phyloP scores from a whole-genome alignment of 495 filamentous ascomycete species.

The Penicillium coprophilum region DNA sequence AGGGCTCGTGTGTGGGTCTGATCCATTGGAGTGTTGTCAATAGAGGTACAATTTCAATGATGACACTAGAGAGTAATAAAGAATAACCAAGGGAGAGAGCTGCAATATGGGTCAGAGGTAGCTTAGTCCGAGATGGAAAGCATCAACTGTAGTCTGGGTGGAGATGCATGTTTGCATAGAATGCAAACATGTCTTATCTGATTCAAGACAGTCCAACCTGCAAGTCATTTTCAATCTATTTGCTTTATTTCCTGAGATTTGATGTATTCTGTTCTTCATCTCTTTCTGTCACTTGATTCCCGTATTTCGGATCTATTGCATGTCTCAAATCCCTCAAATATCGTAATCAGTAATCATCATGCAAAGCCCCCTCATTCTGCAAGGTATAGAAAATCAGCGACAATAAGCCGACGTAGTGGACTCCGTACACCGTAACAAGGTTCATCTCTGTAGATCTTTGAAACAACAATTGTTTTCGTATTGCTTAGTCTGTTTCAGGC shows the following conservation, averaged over 20 bases:
- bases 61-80: neutral
- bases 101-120: slow-evolving; percentile 22
- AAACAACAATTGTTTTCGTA: slow-evolving; percentile 5
- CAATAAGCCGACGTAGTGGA: neutral
- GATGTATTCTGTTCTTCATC: neutral
- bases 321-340: no score
- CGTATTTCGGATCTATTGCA: no score
- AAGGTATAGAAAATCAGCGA: neutral
- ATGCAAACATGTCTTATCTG: slow-evolving; percentile 27
- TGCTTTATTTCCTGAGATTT: neutral
- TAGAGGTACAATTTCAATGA: neutral
- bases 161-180: slow-evolving; percentile 21
- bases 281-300: neutral
- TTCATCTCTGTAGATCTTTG: slow-evolving; percentile 8
- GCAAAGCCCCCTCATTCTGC: neutral
- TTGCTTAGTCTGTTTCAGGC: slow-evolving; percentile 12
- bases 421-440: neutral
- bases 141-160: slow-evolving; percentile 11
- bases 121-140: slow-evolving; percentile 13
- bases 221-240: neutral
- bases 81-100: slow-evolving; percentile 1
- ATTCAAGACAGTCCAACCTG: no score
- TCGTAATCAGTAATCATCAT: neutral
- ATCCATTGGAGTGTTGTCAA: slow-evolving; percentile 58
- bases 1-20: slow-evolving; percentile 72